A percentile compares a stretch with the other conserved stretches of the same genome.
These are phyloP conservation scores for Viola pubescens DNA, from an alignment of 441 rosid species.

Conservation along the genomic window DNA sequence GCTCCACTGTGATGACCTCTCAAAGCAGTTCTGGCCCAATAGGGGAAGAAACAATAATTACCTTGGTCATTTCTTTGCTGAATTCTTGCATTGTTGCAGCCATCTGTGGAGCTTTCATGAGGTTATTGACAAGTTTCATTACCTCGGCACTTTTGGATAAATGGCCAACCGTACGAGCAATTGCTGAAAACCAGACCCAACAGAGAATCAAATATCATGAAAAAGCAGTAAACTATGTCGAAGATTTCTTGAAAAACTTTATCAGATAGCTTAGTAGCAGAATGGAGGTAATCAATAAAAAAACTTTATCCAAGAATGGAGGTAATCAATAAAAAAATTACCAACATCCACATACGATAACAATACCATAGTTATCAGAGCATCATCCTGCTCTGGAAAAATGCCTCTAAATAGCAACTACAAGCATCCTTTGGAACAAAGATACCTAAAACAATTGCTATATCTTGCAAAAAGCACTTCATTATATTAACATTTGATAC, in stretches of 20 bases:
- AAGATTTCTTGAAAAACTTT: neutral
- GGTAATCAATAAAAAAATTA: too few species aligned
- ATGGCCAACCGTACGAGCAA: conserved; percentile 74
- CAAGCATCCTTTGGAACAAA: too few species aligned
- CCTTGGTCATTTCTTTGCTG: conserved; percentile 84
- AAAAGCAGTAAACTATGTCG: neutral
- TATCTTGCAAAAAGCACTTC: too few species aligned
- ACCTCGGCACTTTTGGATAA: conserved; percentile 74
- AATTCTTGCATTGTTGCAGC: conserved; percentile 78
- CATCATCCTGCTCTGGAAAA: too few species aligned
- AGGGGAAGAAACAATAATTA: conserved; percentile 6
- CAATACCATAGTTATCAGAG: too few species aligned
- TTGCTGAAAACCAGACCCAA: conserved; percentile 29
- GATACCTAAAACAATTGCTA: too few species aligned
- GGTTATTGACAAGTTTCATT: conserved; percentile 76
- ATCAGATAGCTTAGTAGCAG: conserved; percentile 1
- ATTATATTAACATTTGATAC: too few species aligned
- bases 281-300: too few species aligned
- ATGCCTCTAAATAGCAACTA: too few species aligned
- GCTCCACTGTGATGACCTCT: neutral
- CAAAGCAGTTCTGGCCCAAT: neutral
- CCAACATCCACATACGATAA: too few species aligned
- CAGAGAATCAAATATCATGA: neutral
- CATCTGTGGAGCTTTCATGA: conserved; percentile 77
- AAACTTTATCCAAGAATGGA: too few species aligned